Conservation (phyloP, 139 green algal genomes). For the Picochlorum sp. region DNA sequence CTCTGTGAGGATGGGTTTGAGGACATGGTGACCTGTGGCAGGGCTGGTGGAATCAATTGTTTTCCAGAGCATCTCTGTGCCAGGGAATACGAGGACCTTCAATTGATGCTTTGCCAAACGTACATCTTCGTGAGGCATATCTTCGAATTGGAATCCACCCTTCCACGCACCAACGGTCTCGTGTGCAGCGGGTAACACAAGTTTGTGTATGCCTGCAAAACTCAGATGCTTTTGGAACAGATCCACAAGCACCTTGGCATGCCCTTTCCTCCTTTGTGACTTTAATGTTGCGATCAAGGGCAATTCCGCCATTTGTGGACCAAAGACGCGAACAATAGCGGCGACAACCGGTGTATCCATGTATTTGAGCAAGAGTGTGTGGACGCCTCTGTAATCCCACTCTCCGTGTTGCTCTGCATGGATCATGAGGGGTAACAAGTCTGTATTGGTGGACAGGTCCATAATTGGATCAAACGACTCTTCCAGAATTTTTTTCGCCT, state of each 20-base stretch:
- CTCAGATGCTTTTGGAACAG: conserved; percentile 41
- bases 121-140: conserved; percentile 39
- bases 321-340: conserved; percentile 70
- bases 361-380: conserved; percentile 67
- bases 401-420: conserved; percentile 47
- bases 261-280: conserved; percentile 61
- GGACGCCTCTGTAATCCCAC: conserved; percentile 81
- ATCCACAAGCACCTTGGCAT: conserved; percentile 56
- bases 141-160: conserved; percentile 44
- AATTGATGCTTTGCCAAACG: conserved; percentile 48
- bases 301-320: conserved; percentile 70
- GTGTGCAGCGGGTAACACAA: conserved; percentile 44
- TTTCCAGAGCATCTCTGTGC: conserved; percentile 48
- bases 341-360: conserved; percentile 58
- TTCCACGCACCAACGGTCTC: conserved; percentile 48
- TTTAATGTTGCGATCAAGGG: conserved; percentile 76
- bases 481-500: conserved; percentile 32
- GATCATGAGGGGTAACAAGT: conserved; percentile 85
- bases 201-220: conserved; percentile 34
- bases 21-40: conserved; percentile 16
- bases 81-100: conserved; percentile 72
- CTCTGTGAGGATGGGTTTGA: conserved; percentile 5
- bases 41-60: not conserved
- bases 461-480: conserved; percentile 86
- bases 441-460: conserved; percentile 53